Conservation (phyloP, 2,329 filamentous ascomycete genomes). For the Colletotrichum navitas region DNA sequence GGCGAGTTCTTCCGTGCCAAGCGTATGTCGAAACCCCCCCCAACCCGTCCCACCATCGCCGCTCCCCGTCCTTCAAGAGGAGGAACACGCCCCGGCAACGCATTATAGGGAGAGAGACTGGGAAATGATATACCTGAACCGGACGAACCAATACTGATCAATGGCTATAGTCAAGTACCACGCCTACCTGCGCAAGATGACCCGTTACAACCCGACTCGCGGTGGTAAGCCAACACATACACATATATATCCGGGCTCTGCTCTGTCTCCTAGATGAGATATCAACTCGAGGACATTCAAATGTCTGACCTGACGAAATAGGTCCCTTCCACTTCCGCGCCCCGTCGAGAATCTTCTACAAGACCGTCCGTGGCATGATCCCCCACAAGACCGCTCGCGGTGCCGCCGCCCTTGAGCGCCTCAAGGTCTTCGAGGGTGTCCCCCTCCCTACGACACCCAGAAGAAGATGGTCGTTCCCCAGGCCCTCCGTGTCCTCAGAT, state of each 20-base stretch:
- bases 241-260: constrained; percentile 33
- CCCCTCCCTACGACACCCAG: constrained; percentile 99
- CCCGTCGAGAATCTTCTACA: constrained; percentile 99
- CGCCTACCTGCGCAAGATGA: constrained; percentile 99
- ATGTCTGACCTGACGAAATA: constrained; percentile 58
- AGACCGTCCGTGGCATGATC: constrained; percentile 99
- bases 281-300: constrained; percentile 29
- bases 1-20: constrained; percentile 99
- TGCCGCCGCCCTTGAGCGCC: constrained; percentile 94
- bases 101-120: neutral
- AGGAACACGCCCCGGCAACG: neutral
- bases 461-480: constrained; percentile 99
- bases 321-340: constrained; percentile 99
- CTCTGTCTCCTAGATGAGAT: constrained; percentile 40
- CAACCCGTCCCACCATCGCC: constrained; percentile 10
- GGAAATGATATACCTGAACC: neutral
- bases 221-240: constrained; percentile 76
- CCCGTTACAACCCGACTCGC: constrained; percentile 98
- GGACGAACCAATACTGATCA: constrained; percentile 58
- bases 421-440: constrained; percentile 99
- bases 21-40: constrained; percentile 78
- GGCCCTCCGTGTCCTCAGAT: constrained; percentile 93
- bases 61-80: constrained; percentile 24
- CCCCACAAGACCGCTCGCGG: constrained; percentile 99
- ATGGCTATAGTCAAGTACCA: constrained; percentile 95